Percentiles rank a stretch among this genome's conserved stretches.
phyloP scores from a whole-genome alignment of 2,329 filamentous ascomycete species.

The Aspergillus puulaauensis region DNA sequence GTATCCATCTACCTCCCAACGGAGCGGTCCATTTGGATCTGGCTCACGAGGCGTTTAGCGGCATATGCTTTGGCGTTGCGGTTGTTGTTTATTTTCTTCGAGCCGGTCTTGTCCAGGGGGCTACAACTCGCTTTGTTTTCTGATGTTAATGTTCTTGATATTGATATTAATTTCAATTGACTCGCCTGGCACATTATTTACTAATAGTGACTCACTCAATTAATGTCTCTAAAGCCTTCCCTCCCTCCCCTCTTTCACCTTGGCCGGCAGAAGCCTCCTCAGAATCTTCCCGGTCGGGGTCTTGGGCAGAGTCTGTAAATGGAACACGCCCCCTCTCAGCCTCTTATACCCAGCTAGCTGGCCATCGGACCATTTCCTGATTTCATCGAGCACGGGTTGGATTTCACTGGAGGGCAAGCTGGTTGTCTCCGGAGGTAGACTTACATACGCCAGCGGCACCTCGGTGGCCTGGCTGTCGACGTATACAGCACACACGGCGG shows the following conservation, averaged over 20 bases:
- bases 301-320: background rate
- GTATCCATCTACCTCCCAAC: background rate
- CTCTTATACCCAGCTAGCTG: conserved; percentile 24
- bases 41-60: conserved; percentile 32
- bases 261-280: background rate
- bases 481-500: conserved; percentile 21
- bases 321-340: conserved; percentile 17
- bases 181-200: background rate
- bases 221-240: too few relatives aligned
- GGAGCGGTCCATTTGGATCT: background rate
- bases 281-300: background rate
- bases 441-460: conserved; percentile 21
- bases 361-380: conserved; percentile 9
- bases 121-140: background rate
- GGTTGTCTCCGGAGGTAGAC: conserved; percentile 6
- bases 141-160: background rate
- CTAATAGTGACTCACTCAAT: too few relatives aligned
- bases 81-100: background rate
- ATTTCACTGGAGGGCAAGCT: background rate
- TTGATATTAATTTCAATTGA: background rate
- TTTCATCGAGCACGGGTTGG: conserved; percentile 9
- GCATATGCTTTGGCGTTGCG: conserved; percentile 2
- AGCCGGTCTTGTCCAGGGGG: background rate
- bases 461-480: conserved; percentile 22
- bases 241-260: background rate